phyloP scores from a whole-genome alignment of 2,329 filamentous ascomycete species.

The Berkeleyomyces rouxiae region DNA sequence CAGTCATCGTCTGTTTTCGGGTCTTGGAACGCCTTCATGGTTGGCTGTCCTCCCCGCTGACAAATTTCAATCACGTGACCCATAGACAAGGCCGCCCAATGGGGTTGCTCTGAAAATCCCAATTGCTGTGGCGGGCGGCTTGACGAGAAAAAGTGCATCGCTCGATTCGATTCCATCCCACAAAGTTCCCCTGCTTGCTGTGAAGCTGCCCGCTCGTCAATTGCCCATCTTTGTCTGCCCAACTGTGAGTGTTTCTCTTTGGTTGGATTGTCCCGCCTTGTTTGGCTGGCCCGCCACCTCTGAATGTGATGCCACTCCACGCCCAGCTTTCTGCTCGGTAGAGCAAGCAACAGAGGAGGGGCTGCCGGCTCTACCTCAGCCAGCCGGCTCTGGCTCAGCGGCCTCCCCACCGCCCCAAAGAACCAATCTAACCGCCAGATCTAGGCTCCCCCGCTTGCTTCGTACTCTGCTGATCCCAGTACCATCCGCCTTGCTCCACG shows the following conservation, averaged over 20 bases:
- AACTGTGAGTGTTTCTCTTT: background rate
- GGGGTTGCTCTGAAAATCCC: background rate
- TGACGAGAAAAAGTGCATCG: too few relatives aligned
- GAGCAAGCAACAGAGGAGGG: background rate
- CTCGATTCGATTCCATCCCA: too few relatives aligned
- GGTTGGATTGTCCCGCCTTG: background rate
- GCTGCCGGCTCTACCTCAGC: background rate
- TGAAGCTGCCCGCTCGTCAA: too few relatives aligned
- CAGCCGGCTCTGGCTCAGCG: too few relatives aligned
- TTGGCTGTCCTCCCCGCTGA: background rate
- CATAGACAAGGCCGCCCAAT: background rate
- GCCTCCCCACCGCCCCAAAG: too few relatives aligned
- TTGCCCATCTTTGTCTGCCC: background rate
- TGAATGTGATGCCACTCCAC: background rate
- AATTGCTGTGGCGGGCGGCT: too few relatives aligned
- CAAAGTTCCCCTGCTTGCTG: too few relatives aligned
- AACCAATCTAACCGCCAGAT: background rate
- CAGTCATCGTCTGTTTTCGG: background rate
- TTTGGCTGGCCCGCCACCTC: background rate
- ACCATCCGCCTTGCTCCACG: background rate
- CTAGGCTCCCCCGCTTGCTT: background rate
- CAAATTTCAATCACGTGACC: background rate
- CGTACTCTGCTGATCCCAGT: background rate
- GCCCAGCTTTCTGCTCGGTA: background rate
- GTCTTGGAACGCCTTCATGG: background rate